These are phyloP conservation scores for Dendrobium officinale DNA, from an alignment of 106 monocot genomes.

Conservation along the genomic window DNA sequence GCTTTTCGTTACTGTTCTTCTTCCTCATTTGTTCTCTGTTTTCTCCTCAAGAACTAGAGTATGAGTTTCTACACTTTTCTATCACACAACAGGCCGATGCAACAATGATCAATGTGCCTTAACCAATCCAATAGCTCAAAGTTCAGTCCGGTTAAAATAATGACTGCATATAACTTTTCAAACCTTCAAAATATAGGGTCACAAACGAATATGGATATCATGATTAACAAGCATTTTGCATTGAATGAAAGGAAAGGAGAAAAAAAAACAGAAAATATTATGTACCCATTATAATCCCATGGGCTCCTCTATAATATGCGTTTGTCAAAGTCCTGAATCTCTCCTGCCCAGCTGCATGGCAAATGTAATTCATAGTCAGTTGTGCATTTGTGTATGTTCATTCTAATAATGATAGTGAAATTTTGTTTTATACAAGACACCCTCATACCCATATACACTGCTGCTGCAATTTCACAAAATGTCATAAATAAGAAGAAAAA, in stretches of 20 bases:
- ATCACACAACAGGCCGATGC: no score
- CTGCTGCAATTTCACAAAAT: not conserved
- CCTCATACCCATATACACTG: not conserved
- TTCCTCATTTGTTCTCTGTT: no score
- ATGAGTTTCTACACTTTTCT: no score
- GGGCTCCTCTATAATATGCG: constrained; percentile 71
- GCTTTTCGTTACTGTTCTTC: no score
- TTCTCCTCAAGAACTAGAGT: no score
- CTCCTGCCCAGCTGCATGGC: constrained; percentile 49
- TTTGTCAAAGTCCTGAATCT: constrained; percentile 66
- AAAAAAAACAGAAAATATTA: not conserved
- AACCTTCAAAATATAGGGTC: not conserved
- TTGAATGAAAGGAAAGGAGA: not conserved
- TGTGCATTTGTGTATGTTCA: not conserved
- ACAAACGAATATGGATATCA: not conserved
- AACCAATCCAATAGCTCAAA: not conserved
- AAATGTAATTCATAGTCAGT: not conserved
- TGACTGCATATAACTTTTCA: not conserved
- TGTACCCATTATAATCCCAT: constrained; percentile 69
- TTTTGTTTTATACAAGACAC: not conserved
- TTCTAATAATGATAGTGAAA: not conserved
- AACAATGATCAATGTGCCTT: not conserved
- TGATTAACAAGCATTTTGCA: not conserved
- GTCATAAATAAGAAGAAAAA: not conserved
- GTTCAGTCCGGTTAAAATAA: not conserved